Conservation (phyloP, 2,329 filamentous ascomycete genomes). For the Venturia nashicola region DNA sequence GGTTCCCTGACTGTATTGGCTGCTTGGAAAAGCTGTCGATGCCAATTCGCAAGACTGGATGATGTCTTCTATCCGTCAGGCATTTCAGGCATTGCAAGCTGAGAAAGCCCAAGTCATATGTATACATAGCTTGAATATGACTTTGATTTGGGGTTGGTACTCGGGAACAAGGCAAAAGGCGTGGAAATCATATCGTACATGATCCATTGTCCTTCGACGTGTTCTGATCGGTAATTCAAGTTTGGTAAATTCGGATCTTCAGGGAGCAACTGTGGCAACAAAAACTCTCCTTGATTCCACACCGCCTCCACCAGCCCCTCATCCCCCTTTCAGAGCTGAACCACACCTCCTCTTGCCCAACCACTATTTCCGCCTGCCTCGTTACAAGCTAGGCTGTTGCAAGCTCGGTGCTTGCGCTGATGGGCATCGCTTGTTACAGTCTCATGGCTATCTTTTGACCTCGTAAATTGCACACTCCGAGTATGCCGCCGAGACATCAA, state of each 20-base stretch:
- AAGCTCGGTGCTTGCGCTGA: background rate
- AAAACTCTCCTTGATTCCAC: background rate
- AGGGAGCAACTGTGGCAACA: background rate
- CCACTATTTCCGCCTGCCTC: background rate
- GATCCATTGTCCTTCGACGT: background rate
- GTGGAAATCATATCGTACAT: background rate
- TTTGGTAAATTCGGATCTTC: background rate
- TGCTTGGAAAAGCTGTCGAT: background rate
- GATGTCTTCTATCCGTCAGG: background rate
- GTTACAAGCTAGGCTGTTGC: background rate
- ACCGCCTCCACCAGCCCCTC: background rate
- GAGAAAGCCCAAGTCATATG: background rate
- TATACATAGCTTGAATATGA: background rate
- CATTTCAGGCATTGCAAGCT: background rate
- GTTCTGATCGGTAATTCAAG: background rate
- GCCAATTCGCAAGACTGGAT: background rate
- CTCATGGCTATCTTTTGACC: background rate
- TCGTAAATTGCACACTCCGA: background rate
- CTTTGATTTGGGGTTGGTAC: background rate
- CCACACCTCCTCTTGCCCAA: background rate
- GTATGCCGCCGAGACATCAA: background rate
- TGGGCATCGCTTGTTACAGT: background rate
- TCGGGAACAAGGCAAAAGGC: background rate
- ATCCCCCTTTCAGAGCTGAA: background rate
- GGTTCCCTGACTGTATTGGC: no score